A percentile compares a stretch with the other conserved stretches of the same genome.
Conservation (phyloP, 768 basidiomycete species). For the Lepiota venenata region DNA sequence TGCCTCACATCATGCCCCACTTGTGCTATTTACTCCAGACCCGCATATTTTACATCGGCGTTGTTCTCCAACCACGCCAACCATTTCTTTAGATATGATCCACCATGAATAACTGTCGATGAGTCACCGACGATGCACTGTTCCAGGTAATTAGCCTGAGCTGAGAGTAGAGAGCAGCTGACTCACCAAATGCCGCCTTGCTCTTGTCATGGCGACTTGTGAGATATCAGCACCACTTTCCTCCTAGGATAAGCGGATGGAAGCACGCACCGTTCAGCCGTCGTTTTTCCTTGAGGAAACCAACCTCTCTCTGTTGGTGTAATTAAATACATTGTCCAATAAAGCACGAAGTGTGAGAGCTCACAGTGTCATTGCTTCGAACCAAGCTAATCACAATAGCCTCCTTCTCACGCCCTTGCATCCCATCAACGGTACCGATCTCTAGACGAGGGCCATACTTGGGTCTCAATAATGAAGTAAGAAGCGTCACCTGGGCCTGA, state of each 20-base stretch:
- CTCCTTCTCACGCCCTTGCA: slow-evolving; percentile 97
- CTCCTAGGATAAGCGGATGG: not conserved
- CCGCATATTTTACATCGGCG: slow-evolving; percentile 88
- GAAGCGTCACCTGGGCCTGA: slow-evolving; percentile 88
- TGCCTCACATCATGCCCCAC: not conserved
- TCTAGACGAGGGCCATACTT: slow-evolving; percentile 69
- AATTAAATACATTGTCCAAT: slow-evolving; percentile 1
- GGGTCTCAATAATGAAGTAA: slow-evolving; percentile 74
- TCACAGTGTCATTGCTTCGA: slow-evolving; percentile 81
- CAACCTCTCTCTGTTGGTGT: slow-evolving; percentile 70
- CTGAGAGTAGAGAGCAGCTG: not conserved
- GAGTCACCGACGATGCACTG: slow-evolving; percentile 95
- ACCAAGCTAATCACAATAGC: slow-evolving; percentile 92
- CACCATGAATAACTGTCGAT: slow-evolving; percentile 83
- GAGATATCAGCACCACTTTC: not conserved
- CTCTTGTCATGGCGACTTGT: slow-evolving; percentile 88
- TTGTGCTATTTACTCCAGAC: slow-evolving; percentile 41
- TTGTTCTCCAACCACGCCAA: slow-evolving; percentile 85
- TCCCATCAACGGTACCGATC: slow-evolving; percentile 93
- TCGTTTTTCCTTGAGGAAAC: slow-evolving; percentile 91
- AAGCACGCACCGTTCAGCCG: slow-evolving; percentile 72
- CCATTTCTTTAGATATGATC: slow-evolving; percentile 85
- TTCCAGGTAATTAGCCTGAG: not conserved
- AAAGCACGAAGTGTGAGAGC: slow-evolving; percentile 11
- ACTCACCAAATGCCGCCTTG: slow-evolving; percentile 80